phyloP scores from a whole-genome alignment of 2,329 filamentous ascomycete species.

The Aspergillus fumigatus region DNA sequence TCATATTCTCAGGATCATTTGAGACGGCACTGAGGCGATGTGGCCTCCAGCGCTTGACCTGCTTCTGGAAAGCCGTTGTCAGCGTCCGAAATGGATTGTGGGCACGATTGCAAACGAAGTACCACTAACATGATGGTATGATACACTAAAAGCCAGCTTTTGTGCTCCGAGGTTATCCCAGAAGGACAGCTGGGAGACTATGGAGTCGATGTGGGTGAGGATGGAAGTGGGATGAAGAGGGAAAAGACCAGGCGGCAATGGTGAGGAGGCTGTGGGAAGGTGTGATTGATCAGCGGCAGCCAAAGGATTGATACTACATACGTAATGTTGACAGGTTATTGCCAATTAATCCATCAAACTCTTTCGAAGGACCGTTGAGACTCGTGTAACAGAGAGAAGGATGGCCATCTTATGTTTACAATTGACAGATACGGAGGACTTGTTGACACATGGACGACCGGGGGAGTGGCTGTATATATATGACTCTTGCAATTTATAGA shows the following conservation, averaged over 20 bases:
- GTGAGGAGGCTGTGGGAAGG: not conserved
- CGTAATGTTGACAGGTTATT: not conserved
- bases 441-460: not conserved
- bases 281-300: not conserved
- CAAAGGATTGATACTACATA: not conserved
- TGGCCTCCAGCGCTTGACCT: conserved; percentile 12
- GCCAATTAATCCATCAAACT: not conserved
- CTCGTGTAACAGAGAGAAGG: not conserved
- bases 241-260: conserved; percentile 1
- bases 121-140: not conserved
- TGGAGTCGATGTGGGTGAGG: not conserved
- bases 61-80: not conserved
- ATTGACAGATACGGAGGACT: not conserved
- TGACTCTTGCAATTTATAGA: not conserved
- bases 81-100: not conserved
- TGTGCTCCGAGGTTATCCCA: not conserved
- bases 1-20: conserved; percentile 18
- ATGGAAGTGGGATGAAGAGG: conserved; percentile 1
- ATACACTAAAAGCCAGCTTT: not conserved
- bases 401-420: not conserved
- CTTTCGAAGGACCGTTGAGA: not conserved
- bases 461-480: not conserved
- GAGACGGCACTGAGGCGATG: conserved; percentile 12
- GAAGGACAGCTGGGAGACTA: not conserved
- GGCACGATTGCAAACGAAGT: not conserved